Base-by-base conservation (phyloP, 2,329 filamentous ascomycete species). In the Dactylellina leptospora region DNA sequence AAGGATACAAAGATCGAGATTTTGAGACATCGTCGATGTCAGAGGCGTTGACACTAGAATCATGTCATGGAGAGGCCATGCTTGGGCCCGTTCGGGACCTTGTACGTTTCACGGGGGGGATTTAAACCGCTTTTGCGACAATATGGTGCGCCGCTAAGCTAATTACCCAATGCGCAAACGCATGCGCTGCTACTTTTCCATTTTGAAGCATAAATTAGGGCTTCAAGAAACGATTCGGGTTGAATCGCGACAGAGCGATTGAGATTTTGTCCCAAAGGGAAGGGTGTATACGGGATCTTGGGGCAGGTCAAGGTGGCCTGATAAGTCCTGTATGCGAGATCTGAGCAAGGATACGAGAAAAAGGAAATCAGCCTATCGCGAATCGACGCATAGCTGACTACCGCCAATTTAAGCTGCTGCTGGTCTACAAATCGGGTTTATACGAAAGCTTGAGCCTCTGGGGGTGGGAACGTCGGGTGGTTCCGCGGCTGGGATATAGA, bases 31-130 rank as follows among this genome's bases (percentile, higher is more conserved):
- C 25, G 28, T 20, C 44, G 44, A 58, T 72, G 44, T 71, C 66
- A 72, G 53, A 51, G 51, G 47, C 42, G 44, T 72, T 64, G 64
- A 71, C 40, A 50, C 48, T 54, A 54, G 53, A 60, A 64, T 72
- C 68, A 72, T 63, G 59, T 48, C 59, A 72, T 72, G 68, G 68
- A 54, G 59, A 72, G 68, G 33, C 55, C 68, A 72, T 72, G 51
- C 53, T 59, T 60, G 59, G 51, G 38, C 16, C 40, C 40, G 4
- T 42, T 30, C 59, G 50, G 56, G 30, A 16, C 20, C 11, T 25
- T 38, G 11, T 28, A 38, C 50, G 20, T 55, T 40, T 27, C 53
- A 16, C 36, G 13, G 36, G 36, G 51, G 61, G 51, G 10, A 40
- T 30, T 44, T 33, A 42, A 47, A 42, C 9, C 16, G 33, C 23